phyloP scores from a whole-genome alignment of 2,329 filamentous ascomycete genomes.

The Pseudogymnoascus pannorum region DNA sequence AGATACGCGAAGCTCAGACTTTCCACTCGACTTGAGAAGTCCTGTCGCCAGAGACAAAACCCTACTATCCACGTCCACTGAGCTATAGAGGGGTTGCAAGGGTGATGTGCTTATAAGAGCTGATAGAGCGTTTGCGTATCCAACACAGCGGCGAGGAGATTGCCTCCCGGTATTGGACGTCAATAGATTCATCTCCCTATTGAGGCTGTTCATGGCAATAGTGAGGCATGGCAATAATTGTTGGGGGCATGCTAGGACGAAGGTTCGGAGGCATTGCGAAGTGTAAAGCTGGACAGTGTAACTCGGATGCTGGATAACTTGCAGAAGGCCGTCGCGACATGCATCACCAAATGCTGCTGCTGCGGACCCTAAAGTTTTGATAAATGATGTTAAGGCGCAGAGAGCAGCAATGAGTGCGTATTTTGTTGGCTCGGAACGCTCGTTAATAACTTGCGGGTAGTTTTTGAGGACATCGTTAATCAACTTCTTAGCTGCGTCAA shows the following conservation, averaged over 20 bases:
- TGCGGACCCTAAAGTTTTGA: constrained; percentile 74
- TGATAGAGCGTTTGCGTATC: constrained; percentile 85
- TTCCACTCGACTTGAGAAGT: constrained; percentile 83
- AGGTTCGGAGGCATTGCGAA: constrained; percentile 75
- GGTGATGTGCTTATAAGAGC: constrained; percentile 86
- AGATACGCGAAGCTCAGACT: constrained; percentile 82
- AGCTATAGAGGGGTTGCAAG: constrained; percentile 82
- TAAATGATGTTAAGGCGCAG: constrained; percentile 70
- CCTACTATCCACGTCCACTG: constrained; percentile 88
- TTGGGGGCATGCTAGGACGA: constrained; percentile 85
- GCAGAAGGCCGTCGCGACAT: constrained; percentile 79
- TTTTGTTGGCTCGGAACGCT: constrained; percentile 82
- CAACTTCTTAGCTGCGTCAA: constrained; percentile 71
- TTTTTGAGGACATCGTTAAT: constrained; percentile 89
- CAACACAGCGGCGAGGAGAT: constrained; percentile 75
- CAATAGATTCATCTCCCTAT: constrained; percentile 74
- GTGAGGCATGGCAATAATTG: constrained; percentile 87
- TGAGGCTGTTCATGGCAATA: constrained; percentile 93
- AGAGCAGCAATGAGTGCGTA: constrained; percentile 73
- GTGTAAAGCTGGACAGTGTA: constrained; percentile 93
- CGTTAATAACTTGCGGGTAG: constrained; percentile 82
- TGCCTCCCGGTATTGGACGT: constrained; percentile 56
- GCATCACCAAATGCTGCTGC: constrained; percentile 70
- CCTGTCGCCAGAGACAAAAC: constrained; percentile 88
- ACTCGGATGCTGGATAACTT: constrained; percentile 88